Percentiles rank a stretch among this genome's conserved stretches.
Evolutionary conservation across 768 basidiomycete genomes (phyloP).

Genomic region (Auricularia cornea): DNA sequence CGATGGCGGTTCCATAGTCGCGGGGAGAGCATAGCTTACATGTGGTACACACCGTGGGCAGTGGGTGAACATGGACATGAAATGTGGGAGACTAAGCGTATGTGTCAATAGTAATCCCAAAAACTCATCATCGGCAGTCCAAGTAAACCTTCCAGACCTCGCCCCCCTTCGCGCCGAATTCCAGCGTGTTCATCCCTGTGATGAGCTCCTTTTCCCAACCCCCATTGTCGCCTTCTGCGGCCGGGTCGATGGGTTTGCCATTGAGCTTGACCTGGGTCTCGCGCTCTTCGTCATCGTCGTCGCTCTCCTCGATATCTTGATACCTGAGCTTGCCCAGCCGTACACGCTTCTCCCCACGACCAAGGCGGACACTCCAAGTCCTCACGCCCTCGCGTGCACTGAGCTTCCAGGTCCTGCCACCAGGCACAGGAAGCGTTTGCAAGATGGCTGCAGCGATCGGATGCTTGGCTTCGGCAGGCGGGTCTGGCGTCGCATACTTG

Average conservation of each 20-base stretch:
- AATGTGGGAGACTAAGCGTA: not conserved
- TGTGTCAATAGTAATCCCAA: not conserved
- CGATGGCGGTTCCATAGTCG: not conserved
- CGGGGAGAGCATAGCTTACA: not conserved
- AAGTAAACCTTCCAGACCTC: conserved; percentile 64
- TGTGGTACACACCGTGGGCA: not conserved
- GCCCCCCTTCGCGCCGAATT: conserved; percentile 66
- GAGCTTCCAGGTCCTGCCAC: conserved; percentile 47
- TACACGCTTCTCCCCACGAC: conserved; percentile 47
- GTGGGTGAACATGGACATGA: not conserved
- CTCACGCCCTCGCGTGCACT: conserved; percentile 65
- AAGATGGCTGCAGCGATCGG: conserved; percentile 19
- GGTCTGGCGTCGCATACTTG: conserved; percentile 29
- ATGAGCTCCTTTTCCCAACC: conserved; percentile 59
- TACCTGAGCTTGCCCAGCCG: conserved; percentile 40
- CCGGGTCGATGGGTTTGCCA: conserved; percentile 18
- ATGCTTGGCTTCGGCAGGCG: conserved; percentile 44
- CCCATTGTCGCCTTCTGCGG: conserved; percentile 35
- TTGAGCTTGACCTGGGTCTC: conserved; percentile 2
- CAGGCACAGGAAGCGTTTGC: conserved; percentile 10
- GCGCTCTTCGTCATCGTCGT: conserved; percentile 9
- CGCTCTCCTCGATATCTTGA: conserved; percentile 3
- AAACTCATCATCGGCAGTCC: conserved; percentile 26
- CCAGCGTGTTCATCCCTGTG: conserved; percentile 52
- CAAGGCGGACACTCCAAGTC: conserved; percentile 61